Evolutionary conservation across 495 filamentous ascomycete species (phyloP), one percentile per base, ranked within the genome.

Genomic region (Astrothelium subdiscretum): DNA sequence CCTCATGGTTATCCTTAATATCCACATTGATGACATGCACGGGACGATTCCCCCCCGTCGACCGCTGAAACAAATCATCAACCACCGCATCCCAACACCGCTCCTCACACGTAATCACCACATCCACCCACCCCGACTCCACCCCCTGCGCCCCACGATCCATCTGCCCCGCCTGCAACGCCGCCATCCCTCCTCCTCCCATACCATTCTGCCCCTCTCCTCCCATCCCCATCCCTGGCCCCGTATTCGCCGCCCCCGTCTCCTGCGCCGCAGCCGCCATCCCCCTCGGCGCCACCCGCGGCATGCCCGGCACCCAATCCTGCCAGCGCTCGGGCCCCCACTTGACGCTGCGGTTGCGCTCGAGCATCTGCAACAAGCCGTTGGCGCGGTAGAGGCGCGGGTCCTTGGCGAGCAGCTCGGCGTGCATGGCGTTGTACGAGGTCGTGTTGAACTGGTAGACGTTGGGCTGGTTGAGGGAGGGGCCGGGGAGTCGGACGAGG

Each of bases 11-110:
- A 76, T 99, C 95, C 73, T 87, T 92, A 71, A 99, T 97, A 73
- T 97, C 94, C 58, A 99, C 86, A 70, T 97, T 97, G 76, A 99
- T 91, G 62, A 99, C 87, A 71, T 99, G 94, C 11, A 99, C 92
- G 0, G 92, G 91, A 11, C 89, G 79, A 74, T 97, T 97, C 27
- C 97, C 78, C 5, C 84, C 82, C 0, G 86, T 83, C 12, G 91
- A 92, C 64, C 95, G 83, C 65, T 84, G 89, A 44, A 92, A 82
- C 58, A 99, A 77, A 70, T 99, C 91, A 66, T 99, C 95, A 6
- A 99, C 82, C 48, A 99, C 94, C 38, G 95, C 92, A 76, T 99
- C 95, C 90, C 94, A 99, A 72, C 95, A 99, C 52, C 92, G 81
- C 73, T 99, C 95, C 72, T 99, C 95, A 70, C 95, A 99, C 15